Conservation (phyloP, 768 basidiomycete genomes). For the Suillus placidus region DNA sequence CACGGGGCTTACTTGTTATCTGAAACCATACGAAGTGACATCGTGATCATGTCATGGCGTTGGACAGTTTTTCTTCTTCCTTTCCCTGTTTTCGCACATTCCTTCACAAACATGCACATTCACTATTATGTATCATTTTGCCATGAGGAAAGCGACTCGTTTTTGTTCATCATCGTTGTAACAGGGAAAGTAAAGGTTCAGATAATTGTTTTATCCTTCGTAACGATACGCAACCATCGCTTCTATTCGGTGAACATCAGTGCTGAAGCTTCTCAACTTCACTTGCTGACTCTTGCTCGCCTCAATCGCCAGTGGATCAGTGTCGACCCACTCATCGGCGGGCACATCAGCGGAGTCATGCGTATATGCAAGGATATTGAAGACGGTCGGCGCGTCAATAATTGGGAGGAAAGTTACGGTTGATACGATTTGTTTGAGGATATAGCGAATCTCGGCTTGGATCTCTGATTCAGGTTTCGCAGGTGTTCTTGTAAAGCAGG, state of each 20-base stretch:
- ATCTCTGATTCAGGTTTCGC: conserved; percentile 86
- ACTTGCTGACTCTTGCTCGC: conserved; percentile 92
- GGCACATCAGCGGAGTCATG: conserved; percentile 91
- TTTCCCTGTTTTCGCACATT: conserved; percentile 6
- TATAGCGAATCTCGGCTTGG: conserved; percentile 95
- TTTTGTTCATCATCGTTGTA: conserved; percentile 4
- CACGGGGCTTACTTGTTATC: background rate
- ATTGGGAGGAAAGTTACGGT: conserved; percentile 96
- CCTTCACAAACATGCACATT: conserved; percentile 7
- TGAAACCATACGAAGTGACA: background rate
- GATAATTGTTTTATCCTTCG: conserved; percentile 56
- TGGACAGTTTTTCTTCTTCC: background rate
- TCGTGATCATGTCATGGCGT: background rate
- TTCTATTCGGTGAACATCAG: conserved; percentile 96
- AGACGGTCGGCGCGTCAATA: conserved; percentile 92
- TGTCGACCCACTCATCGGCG: conserved; percentile 93
- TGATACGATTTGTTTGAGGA: conserved; percentile 97
- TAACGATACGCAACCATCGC: conserved; percentile 98
- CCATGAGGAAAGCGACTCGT: conserved; percentile 1
- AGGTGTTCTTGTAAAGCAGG: conserved; percentile 39
- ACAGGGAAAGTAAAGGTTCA: conserved; percentile 4
- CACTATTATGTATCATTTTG: background rate
- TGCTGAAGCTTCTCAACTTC: conserved; percentile 94
- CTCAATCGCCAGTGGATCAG: conserved; percentile 90
- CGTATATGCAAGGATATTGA: conserved; percentile 97